Evolutionary conservation across 805 yeast genomes (phyloP).

Genomic region (Metschnikowia noctiluminum): DNA sequence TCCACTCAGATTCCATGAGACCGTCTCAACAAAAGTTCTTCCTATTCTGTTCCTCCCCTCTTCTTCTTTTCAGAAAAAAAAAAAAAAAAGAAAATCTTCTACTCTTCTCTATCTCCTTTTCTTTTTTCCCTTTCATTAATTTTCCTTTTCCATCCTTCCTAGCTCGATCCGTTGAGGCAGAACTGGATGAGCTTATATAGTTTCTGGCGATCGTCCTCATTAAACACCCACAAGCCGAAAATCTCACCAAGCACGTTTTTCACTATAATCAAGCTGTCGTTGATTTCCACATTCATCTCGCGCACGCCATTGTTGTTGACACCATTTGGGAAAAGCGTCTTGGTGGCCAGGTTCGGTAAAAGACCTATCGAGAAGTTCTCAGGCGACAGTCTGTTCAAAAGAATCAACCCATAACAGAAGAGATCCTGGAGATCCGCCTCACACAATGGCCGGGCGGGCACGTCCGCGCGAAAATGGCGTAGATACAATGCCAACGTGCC

Average conservation of each 20-base stretch:
- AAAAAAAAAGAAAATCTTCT: too few species aligned
- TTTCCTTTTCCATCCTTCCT: not conserved
- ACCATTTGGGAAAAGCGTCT: conserved; percentile 40
- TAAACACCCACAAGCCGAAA: conserved; percentile 76
- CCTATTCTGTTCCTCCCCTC: too few species aligned
- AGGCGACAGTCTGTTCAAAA: conserved; percentile 65
- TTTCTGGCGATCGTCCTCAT: conserved; percentile 61
- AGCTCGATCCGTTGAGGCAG: conserved; percentile 26
- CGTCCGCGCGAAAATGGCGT: conserved; percentile 40
- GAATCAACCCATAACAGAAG: conserved; percentile 65
- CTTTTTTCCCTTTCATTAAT: too few species aligned
- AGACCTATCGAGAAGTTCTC: conserved; percentile 72
- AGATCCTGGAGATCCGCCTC: conserved; percentile 35
- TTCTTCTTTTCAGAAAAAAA: too few species aligned
- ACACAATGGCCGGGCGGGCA: conserved; percentile 7
- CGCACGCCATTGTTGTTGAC: conserved; percentile 29
- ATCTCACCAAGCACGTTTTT: conserved; percentile 66
- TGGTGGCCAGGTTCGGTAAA: conserved; percentile 50
- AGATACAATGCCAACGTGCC: conserved; percentile 69
- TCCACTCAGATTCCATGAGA: too few species aligned
- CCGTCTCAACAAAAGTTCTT: too few species aligned
- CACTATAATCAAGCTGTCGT: conserved; percentile 67
- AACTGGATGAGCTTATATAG: conserved; percentile 46
- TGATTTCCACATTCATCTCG: conserved; percentile 63
- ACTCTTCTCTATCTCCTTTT: too few species aligned